Percentiles rank a stretch among this genome's conserved stretches.
Conservation (phyloP, 2,329 filamentous ascomycete species). For the Xylariaceae sp. region DNA sequence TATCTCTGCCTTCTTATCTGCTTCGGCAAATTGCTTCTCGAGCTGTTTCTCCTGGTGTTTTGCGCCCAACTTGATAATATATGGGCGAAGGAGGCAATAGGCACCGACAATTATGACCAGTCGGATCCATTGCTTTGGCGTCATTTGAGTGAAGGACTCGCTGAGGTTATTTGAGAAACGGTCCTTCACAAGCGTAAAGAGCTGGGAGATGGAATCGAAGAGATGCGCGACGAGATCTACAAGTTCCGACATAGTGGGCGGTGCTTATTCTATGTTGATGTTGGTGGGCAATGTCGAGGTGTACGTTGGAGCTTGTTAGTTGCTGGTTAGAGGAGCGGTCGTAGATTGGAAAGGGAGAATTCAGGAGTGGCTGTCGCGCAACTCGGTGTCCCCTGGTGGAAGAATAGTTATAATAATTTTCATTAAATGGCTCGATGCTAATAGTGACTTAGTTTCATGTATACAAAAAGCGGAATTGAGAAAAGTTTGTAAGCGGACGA, state of each 20-base stretch:
- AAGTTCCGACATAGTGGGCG: constrained; percentile 36
- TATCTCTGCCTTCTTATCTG: constrained; percentile 53
- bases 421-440: background rate
- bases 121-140: constrained; percentile 63
- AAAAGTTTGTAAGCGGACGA: background rate
- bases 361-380: too few species aligned
- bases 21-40: constrained; percentile 59
- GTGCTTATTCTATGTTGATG: background rate
- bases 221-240: constrained; percentile 35
- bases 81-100: constrained; percentile 75
- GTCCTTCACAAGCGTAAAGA: constrained; percentile 33
- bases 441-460: too few species aligned
- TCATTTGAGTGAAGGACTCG: constrained; percentile 54
- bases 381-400: too few species aligned
- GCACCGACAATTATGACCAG: constrained; percentile 71
- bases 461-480: background rate
- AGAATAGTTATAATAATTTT: background rate
- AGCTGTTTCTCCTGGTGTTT: constrained; percentile 66
- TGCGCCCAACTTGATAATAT: constrained; percentile 68
- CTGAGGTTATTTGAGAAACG: constrained; percentile 53
- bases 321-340: background rate
- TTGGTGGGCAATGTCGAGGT: background rate
- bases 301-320: background rate
- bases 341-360: background rate
- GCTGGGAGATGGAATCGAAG: constrained; percentile 32